These are phyloP conservation scores for Chlorella sp. DNA, from an alignment of 139 green algal genomes.

Conservation along the genomic window DNA sequence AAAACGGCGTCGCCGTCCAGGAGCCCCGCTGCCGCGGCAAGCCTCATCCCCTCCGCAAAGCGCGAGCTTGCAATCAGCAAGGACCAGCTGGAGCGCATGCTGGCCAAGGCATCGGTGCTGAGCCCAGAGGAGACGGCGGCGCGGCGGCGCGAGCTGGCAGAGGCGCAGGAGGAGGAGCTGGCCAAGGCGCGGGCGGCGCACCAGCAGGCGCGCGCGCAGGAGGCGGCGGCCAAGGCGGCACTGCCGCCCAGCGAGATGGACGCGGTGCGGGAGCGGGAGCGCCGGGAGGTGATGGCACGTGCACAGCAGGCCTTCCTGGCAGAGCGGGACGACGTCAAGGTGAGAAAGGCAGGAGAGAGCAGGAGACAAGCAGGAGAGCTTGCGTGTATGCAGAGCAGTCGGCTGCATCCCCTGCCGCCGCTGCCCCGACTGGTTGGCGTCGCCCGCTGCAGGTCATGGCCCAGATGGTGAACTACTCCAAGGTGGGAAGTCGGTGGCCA, in stretches of 20 bases:
- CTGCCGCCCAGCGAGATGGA: slow-evolving; percentile 25
- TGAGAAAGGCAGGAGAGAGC: neutral
- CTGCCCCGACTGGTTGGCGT: too few species aligned
- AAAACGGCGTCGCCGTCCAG: too few species aligned
- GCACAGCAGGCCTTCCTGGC: slow-evolving; percentile 23
- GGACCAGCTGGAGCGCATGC: slow-evolving; percentile 28
- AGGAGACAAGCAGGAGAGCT: slow-evolving; percentile 26
- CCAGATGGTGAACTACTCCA: slow-evolving; percentile 23
- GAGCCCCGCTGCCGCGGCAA: neutral
- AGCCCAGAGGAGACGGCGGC: slow-evolving; percentile 3
- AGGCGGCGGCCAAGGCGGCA: neutral
- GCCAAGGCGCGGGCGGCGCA: neutral
- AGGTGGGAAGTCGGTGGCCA: too few species aligned
- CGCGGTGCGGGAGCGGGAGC: slow-evolving; percentile 6
- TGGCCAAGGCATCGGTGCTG: slow-evolving; percentile 6
- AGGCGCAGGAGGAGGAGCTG: slow-evolving; percentile 16
- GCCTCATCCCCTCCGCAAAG: neutral
- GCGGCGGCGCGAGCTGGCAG: neutral
- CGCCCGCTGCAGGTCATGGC: slow-evolving; percentile 26
- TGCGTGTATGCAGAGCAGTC: too few species aligned
- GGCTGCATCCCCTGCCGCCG: too few species aligned
- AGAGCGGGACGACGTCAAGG: neutral
- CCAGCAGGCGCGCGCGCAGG: neutral
- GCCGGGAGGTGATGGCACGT: neutral
- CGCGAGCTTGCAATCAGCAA: too few species aligned